Percentiles rank a stretch among this genome's conserved stretches.
Evolutionary conservation across 2,329 filamentous ascomycete species (phyloP).

Genomic region (Neurospora sp.): DNA sequence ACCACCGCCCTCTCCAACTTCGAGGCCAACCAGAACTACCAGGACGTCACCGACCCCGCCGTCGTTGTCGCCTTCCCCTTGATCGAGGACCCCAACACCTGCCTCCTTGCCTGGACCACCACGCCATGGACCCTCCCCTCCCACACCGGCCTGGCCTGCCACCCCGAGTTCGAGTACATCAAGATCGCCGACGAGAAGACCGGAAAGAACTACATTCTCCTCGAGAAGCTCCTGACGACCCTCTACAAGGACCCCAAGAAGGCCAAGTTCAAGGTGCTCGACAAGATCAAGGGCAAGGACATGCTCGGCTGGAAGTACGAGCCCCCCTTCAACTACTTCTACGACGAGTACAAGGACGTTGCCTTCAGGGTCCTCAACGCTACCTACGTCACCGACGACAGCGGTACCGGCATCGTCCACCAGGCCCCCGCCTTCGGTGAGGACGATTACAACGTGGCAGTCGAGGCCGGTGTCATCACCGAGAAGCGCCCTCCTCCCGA

Average conservation of each 20-base stretch:
- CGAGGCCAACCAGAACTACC: slow-evolving; percentile 90
- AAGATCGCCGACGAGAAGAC: slow-evolving; percentile 77
- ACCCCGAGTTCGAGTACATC: slow-evolving; percentile 71
- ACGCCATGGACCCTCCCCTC: slow-evolving; percentile 74
- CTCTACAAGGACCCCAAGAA: slow-evolving; percentile 95
- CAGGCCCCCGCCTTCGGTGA: slow-evolving; percentile 91
- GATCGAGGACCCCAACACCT: slow-evolving; percentile 62
- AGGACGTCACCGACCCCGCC: slow-evolving; percentile 83
- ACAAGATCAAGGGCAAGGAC: slow-evolving; percentile 70
- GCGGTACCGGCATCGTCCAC: slow-evolving; percentile 89
- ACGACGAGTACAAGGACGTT: slow-evolving; percentile 75
- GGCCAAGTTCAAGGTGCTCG: slow-evolving; percentile 77
- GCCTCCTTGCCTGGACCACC: slow-evolving; percentile 78
- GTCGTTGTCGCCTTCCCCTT: slow-evolving; percentile 83
- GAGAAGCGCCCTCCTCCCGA: slow-evolving; percentile 75
- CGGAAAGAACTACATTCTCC: slow-evolving; percentile 73
- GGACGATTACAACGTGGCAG: slow-evolving; percentile 82
- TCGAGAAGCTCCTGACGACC: slow-evolving; percentile 70
- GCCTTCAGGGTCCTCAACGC: slow-evolving; percentile 78
- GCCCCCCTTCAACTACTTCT: slow-evolving; percentile 83
- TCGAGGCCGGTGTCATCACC: slow-evolving; percentile 66
- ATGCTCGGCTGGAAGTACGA: slow-evolving; percentile 86
- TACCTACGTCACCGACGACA: slow-evolving; percentile 77
- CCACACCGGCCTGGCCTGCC: slow-evolving; percentile 60
- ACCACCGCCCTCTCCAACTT: slow-evolving; percentile 89